These are phyloP conservation scores for Mortierella sp. DNA, from an alignment of 371 early-diverging fungal species.

Conservation along the genomic window DNA sequence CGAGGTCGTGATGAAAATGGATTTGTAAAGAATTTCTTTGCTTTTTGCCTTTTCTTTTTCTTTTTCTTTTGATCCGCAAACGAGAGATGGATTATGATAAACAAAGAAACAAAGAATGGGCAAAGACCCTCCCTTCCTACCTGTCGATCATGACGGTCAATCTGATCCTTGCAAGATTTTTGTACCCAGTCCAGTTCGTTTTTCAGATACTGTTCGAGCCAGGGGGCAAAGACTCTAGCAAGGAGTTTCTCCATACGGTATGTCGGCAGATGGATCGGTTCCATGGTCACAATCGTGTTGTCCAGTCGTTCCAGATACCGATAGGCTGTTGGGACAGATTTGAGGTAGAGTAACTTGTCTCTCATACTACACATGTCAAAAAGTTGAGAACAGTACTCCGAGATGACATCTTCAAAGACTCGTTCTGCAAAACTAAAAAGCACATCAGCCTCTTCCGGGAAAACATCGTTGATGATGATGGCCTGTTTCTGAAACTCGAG, in stretches of 20 bases:
- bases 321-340: constrained; percentile 48
- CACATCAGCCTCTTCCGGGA: constrained; percentile 71
- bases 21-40: neutral
- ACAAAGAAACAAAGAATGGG: neutral
- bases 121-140: constrained; percentile 10
- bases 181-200: constrained; percentile 49
- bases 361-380: constrained; percentile 51
- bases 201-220: constrained; percentile 45
- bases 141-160: constrained; percentile 44
- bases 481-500: constrained; percentile 73
- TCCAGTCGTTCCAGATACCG: constrained; percentile 40
- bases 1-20: neutral
- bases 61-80: neutral
- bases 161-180: constrained; percentile 48
- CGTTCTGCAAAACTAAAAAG: constrained; percentile 69
- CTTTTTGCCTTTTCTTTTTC: neutral
- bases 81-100: neutral
- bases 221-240: constrained; percentile 45
- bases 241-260: constrained; percentile 41
- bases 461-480: constrained; percentile 69
- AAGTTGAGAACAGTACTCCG: constrained; percentile 43
- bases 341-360: constrained; percentile 41
- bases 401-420: constrained; percentile 76
- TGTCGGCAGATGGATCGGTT: constrained; percentile 33
- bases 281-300: constrained; percentile 32